A percentile compares a stretch with the other conserved stretches of the same genome.
These are phyloP conservation scores for Phaeosphaeria sp. DNA, from an alignment of 2,329 filamentous ascomycete species.

Conservation along the genomic window DNA sequence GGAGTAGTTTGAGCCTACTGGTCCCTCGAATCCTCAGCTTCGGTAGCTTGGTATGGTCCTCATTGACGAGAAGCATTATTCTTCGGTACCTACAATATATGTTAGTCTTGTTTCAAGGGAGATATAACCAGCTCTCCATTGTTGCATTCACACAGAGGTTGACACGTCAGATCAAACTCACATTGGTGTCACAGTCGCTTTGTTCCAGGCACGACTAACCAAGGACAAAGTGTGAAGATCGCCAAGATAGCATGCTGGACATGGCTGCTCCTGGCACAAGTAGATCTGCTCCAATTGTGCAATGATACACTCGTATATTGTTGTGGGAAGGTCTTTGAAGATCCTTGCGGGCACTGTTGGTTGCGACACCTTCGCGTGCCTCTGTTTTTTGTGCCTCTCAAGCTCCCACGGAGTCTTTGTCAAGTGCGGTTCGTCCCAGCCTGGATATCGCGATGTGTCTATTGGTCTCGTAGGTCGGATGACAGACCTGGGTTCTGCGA, in stretches of 20 bases:
- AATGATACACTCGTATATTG: constrained; percentile 63
- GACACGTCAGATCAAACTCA: constrained; percentile 38
- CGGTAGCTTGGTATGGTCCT: constrained; percentile 36
- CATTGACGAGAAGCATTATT: constrained; percentile 57
- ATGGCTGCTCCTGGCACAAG: constrained; percentile 44
- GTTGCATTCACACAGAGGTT: background rate
- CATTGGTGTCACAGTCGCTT: constrained; percentile 57
- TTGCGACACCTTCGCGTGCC: constrained; percentile 18
- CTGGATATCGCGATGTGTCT: constrained; percentile 2
- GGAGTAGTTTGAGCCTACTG: constrained; percentile 60
- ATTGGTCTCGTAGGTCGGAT: constrained; percentile 2
- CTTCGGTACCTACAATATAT: constrained; percentile 54
- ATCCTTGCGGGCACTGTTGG: constrained; percentile 34
- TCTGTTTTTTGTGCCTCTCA: constrained; percentile 40
- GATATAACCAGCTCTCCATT: background rate
- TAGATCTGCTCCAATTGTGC: constrained; percentile 58
- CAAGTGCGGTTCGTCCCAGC: constrained; percentile 25
- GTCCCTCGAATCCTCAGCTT: constrained; percentile 56
- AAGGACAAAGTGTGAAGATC: constrained; percentile 62
- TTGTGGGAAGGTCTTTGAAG: constrained; percentile 57
- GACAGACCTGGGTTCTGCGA: background rate
- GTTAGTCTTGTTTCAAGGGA: constrained; percentile 3
- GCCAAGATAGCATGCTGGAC: constrained; percentile 61
- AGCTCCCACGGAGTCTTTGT: constrained; percentile 50
- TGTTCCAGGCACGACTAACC: constrained; percentile 64